Evolutionary conservation across 2,329 filamentous ascomycete genomes (phyloP).

Genomic region (Monilinia fructigena): DNA sequence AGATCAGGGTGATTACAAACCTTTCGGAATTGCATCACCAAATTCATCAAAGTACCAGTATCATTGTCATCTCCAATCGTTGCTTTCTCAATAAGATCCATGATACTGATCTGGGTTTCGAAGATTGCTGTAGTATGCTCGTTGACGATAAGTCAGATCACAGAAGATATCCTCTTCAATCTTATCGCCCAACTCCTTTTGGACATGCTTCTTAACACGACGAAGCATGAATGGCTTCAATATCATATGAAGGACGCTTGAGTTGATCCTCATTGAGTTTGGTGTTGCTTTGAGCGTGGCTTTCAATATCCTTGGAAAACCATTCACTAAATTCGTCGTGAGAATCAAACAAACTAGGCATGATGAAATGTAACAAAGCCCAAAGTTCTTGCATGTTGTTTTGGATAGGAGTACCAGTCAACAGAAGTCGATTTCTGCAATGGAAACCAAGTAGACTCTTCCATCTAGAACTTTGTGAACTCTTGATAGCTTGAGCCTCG

Average conservation of each 20-base stretch:
- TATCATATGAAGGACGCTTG: constrained; percentile 94
- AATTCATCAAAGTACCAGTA: constrained; percentile 94
- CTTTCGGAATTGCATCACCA: constrained; percentile 99
- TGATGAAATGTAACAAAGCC: constrained; percentile 98
- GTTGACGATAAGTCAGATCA: constrained; percentile 92
- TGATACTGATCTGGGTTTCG: constrained; percentile 97
- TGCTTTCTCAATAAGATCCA: constrained; percentile 97
- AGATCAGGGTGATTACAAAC: constrained; percentile 98
- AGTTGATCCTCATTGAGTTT: constrained; percentile 98
- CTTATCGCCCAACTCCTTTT: constrained; percentile 98
- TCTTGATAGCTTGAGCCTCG: constrained; percentile 98
- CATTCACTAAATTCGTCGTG: constrained; percentile 92
- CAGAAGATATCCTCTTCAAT: constrained; percentile 96
- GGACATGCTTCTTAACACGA: constrained; percentile 99
- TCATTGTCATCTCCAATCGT: constrained; percentile 92
- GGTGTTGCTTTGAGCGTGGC: constrained; percentile 97
- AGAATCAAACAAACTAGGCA: constrained; percentile 97
- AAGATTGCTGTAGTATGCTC: constrained; percentile 87
- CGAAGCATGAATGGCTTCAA: constrained; percentile 99
- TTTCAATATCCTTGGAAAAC: constrained; percentile 97
- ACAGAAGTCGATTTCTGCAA: constrained; percentile 86
- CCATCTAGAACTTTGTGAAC: constrained; percentile 93
- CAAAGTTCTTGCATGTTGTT: constrained; percentile 99
- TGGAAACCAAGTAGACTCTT: constrained; percentile 92
- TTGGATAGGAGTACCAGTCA: constrained; percentile 96